These are phyloP conservation scores for Eucalyptus tenuipes DNA, from an alignment of 345 rosid genomes.

Conservation along the genomic window DNA sequence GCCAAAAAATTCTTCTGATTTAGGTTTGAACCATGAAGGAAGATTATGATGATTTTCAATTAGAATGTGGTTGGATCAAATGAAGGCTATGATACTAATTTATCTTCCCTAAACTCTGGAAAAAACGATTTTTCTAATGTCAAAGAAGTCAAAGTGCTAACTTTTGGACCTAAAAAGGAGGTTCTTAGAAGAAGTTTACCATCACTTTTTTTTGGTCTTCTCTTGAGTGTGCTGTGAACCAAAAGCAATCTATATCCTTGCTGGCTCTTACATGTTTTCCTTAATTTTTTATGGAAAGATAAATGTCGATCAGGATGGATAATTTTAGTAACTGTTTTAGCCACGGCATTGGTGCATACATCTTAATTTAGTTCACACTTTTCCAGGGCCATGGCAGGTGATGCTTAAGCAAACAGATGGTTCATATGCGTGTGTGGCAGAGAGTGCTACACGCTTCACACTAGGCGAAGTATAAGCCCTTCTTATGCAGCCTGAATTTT, in stretches of 20 bases:
- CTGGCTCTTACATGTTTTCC: not conserved
- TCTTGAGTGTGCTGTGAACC: not conserved
- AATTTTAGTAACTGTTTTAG: not conserved
- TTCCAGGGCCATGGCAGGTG: conserved; percentile 98
- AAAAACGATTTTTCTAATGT: not conserved
- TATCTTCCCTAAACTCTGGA: not conserved
- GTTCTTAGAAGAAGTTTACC: not conserved
- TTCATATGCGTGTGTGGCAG: conserved; percentile 82
- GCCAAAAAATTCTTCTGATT: not conserved
- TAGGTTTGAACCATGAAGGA: not conserved
- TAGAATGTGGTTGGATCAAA: not conserved
- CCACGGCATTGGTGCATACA: not conserved
- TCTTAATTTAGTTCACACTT: not conserved
- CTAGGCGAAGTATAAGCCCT: conserved; percentile 58
- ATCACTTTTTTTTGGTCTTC: not conserved
- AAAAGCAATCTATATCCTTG: not conserved
- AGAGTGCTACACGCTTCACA: conserved; percentile 79
- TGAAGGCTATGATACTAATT: not conserved
- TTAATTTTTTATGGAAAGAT: not conserved
- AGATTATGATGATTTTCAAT: not conserved
- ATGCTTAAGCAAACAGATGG: conserved; percentile 94
- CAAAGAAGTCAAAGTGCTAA: not conserved
- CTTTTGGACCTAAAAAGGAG: not conserved
- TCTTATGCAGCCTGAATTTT: not conserved
- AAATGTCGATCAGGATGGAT: not conserved